Evolutionary conservation across 2,329 filamentous ascomycete species (phyloP).

Genomic region (Sclerotinia spermophila): DNA sequence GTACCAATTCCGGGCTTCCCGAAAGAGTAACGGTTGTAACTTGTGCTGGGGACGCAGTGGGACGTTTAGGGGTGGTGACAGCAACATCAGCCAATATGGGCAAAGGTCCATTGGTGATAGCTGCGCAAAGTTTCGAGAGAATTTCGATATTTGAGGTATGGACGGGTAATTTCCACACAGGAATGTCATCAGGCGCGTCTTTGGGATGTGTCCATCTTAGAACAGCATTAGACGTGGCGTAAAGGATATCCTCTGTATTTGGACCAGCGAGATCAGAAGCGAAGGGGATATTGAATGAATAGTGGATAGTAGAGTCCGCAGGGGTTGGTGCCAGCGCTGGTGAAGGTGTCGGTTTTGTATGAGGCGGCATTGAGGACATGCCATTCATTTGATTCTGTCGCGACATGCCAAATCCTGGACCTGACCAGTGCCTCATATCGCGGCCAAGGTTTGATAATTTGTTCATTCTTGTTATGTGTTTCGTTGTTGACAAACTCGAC

Average conservation of each 20-base stretch:
- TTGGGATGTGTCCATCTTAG: slow-evolving; percentile 92
- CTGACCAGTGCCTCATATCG: slow-evolving; percentile 67
- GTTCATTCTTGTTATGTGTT: slow-evolving; percentile 53
- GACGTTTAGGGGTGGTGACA: slow-evolving; percentile 72
- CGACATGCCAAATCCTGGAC: slow-evolving; percentile 62
- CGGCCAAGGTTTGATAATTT: slow-evolving; percentile 65
- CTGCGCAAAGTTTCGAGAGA: slow-evolving; percentile 74
- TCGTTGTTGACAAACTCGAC: slow-evolving; percentile 14
- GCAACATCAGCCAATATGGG: slow-evolving; percentile 82
- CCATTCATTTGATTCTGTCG: slow-evolving; percentile 42
- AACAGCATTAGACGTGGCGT: slow-evolving; percentile 83
- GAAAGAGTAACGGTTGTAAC: slow-evolving; percentile 89
- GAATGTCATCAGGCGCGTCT: slow-evolving; percentile 77
- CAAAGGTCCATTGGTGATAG: slow-evolving; percentile 67
- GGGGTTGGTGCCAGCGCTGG: slow-evolving; percentile 65
- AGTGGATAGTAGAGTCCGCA: slow-evolving; percentile 76
- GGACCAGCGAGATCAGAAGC: slow-evolving; percentile 88
- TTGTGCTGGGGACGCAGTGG: slow-evolving; percentile 49
- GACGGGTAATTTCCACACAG: slow-evolving; percentile 85
- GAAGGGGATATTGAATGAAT: slow-evolving; percentile 97
- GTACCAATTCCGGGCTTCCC: slow-evolving; percentile 80
- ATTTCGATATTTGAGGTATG: slow-evolving; percentile 82
- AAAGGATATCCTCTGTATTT: slow-evolving; percentile 90
- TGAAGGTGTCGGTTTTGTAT: slow-evolving; percentile 53
- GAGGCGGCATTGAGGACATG: slow-evolving; percentile 47